A percentile compares a stretch with the other conserved stretches of the same genome.
phyloP scores from a whole-genome alignment of 2,329 filamentous ascomycete species.

The Claviceps sorghi region DNA sequence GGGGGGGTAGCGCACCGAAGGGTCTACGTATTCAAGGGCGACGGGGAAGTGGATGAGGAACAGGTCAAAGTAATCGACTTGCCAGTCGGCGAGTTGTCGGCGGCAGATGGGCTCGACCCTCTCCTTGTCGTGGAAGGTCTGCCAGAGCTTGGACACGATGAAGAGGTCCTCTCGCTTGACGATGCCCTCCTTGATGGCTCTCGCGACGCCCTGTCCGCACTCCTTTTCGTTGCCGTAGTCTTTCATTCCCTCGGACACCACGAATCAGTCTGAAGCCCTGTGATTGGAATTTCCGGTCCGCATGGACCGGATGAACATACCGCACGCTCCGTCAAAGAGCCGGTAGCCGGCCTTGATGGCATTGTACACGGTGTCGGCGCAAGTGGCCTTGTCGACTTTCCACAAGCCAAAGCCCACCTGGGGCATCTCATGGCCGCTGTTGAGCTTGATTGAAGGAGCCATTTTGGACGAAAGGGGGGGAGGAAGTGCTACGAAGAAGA shows the following conservation, averaged over 20 bases:
- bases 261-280: neutral
- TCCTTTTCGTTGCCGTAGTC: conserved; percentile 78
- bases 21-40: conserved; percentile 73
- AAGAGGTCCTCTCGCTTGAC: conserved; percentile 80
- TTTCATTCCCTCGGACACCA: neutral
- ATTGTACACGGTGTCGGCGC: conserved; percentile 66
- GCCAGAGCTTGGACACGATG: conserved; percentile 88
- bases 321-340: conserved; percentile 43
- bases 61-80: conserved; percentile 78
- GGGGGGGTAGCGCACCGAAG: conserved; percentile 62
- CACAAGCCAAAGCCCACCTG: conserved; percentile 67
- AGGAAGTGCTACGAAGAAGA: too few species aligned
- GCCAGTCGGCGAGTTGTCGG: conserved; percentile 69
- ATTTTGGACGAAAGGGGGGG: neutral
- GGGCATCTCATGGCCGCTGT: conserved; percentile 54
- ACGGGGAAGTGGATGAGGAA: conserved; percentile 86
- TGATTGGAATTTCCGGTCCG: neutral
- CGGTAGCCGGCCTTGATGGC: conserved; percentile 50
- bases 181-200: conserved; percentile 66
- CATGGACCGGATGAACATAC: neutral
- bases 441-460: conserved; percentile 42
- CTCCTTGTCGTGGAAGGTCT: conserved; percentile 73
- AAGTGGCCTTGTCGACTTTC: conserved; percentile 65
- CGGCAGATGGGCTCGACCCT: conserved; percentile 60
- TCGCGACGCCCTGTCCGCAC: conserved; percentile 59